A percentile compares a stretch with the other conserved stretches of the same genome.
phyloP scores from a whole-genome alignment of 2,329 filamentous ascomycete genomes.

The Orbilia quercus region DNA sequence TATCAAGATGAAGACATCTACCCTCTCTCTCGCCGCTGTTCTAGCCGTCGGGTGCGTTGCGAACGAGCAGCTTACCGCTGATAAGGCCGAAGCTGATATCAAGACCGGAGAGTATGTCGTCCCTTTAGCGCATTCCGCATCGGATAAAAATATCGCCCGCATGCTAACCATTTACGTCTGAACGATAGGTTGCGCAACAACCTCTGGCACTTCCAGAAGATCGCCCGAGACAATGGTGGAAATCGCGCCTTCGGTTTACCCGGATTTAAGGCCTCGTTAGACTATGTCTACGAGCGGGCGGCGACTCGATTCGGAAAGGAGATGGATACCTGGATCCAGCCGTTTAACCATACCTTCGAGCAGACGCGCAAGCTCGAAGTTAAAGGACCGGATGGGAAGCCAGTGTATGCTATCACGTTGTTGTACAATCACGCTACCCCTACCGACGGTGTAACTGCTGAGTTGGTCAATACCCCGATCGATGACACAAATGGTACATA shows the following conservation, averaged over 20 bases:
- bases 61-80: constrained; percentile 63
- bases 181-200: constrained; percentile 67
- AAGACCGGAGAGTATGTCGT: constrained; percentile 62
- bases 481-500: constrained; percentile 61
- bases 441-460: constrained; percentile 63
- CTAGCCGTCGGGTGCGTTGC: constrained; percentile 58
- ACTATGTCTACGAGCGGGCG: constrained; percentile 68
- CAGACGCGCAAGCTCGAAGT: constrained; percentile 65
- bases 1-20: constrained; percentile 41
- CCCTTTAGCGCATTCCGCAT: background rate
- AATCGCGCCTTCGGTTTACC: constrained; percentile 73
- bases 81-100: constrained; percentile 64
- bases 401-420: constrained; percentile 65
- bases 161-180: background rate
- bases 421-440: constrained; percentile 67
- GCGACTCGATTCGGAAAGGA: constrained; percentile 61
- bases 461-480: constrained; percentile 63
- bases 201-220: constrained; percentile 69
- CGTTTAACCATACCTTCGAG: constrained; percentile 66
- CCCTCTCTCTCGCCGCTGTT: constrained; percentile 33
- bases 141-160: background rate
- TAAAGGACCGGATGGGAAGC: constrained; percentile 65
- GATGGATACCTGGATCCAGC: constrained; percentile 66
- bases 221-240: constrained; percentile 69
- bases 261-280: constrained; percentile 71